Base-by-base conservation (phyloP, 805 yeast species). In the Debaryomyces prosopidis region DNA sequence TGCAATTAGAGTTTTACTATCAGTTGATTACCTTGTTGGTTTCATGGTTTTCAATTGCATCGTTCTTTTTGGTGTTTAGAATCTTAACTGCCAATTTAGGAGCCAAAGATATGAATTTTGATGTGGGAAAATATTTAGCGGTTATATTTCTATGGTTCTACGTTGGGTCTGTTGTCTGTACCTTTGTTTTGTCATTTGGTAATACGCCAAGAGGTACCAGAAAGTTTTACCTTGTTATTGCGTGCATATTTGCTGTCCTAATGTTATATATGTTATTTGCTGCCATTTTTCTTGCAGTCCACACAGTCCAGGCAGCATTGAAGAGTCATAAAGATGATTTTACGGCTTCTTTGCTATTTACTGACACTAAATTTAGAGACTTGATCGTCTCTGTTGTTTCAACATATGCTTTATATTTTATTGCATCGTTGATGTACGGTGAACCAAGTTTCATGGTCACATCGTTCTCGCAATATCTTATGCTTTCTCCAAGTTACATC, bases 381-480 rank as follows among this genome's bases (percentile, higher is more conserved):
- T 75, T 92, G 65, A 77, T 90, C 31, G 82, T 94, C n/a, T 90
- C 97, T 2, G 76, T 90, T 53, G 77, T 80, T 9, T 85, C 96
- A 3, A 94, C 98, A 0, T 91, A 90, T 62, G 80, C 82, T 0
- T 75, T 94, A 14, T 92, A 92, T 60, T 75, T 89, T 45, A 52
- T 87, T 32, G 89, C 91, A 14, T 87, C 97, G 4, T 61, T 90
- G 48, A 54, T 92, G 45, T 92, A 85, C 58, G 77, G 95, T 43
- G 96, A 92, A 53, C 97, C 98, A 14, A 84, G 88, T 80, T 96
- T 91, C 60, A 87, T 92, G 92, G 63, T 89, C 51, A 90, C 97
- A 0, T 84, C 94, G 40, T 87, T 90, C 63, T 55, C 80, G 19
- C 99, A 92, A 66, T 92, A 92, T 61, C 64, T 92, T 47, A 66